These are phyloP conservation scores for Brassica nigra DNA, from an alignment of 345 rosid species.

Conservation along the genomic window DNA sequence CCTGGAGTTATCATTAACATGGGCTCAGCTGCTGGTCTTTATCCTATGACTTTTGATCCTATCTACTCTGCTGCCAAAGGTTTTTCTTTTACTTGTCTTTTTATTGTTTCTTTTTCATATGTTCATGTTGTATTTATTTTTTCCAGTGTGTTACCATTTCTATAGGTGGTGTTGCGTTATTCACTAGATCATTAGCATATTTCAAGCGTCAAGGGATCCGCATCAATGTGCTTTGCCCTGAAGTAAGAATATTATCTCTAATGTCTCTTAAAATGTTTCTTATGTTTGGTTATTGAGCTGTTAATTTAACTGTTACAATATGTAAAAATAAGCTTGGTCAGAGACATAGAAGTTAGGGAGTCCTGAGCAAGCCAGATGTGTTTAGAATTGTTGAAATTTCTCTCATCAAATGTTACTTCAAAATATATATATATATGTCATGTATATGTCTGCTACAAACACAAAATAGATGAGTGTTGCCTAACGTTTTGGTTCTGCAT, in stretches of 20 bases:
- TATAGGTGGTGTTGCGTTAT: conserved; percentile 79
- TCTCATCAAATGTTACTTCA: neutral
- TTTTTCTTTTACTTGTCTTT: conserved; percentile 31
- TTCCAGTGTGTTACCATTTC: conserved; percentile 14
- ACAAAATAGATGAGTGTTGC: neutral
- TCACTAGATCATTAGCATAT: conserved; percentile 75
- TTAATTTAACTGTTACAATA: neutral
- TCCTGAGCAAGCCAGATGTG: neutral
- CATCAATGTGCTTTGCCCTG: conserved; percentile 96
- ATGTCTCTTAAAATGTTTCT: neutral
- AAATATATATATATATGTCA: neutral
- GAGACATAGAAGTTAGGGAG: neutral
- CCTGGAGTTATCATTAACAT: conserved; percentile 91
- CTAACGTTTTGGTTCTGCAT: conserved; percentile 3
- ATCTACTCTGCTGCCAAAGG: conserved; percentile 84
- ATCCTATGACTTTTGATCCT: conserved; percentile 69
- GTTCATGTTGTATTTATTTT: neutral
- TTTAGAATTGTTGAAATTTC: neutral
- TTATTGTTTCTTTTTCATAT: conserved; percentile 1
- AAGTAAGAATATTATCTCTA: conserved; percentile 51
- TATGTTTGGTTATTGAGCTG: neutral
- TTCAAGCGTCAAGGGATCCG: conserved; percentile 74
- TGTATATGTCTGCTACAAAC: conserved; percentile 4
- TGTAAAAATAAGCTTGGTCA: neutral
- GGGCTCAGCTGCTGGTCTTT: conserved; percentile 88